These are phyloP conservation scores for Colletotrichum falcatum DNA, from an alignment of 2,329 filamentous ascomycete genomes.

Conservation along the genomic window DNA sequence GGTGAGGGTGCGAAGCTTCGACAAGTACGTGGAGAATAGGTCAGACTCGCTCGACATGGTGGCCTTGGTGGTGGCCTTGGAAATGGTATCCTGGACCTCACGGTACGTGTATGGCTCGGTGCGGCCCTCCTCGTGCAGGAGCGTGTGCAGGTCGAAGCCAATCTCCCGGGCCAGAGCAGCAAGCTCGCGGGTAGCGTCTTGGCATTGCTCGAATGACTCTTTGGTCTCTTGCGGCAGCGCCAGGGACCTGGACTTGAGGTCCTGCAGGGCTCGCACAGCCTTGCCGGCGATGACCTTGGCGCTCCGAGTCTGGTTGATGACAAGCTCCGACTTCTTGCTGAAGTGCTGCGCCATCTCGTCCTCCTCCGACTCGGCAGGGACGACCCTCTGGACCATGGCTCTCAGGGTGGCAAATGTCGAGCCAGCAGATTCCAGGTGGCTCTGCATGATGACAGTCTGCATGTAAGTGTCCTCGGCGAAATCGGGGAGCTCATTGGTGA, in stretches of 20 bases:
- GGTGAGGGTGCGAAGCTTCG: constrained; percentile 74
- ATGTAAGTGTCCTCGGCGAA: constrained; percentile 86
- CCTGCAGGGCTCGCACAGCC: constrained; percentile 79
- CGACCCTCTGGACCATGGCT: constrained; percentile 73
- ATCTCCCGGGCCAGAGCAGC: constrained; percentile 74
- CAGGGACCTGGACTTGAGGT: constrained; percentile 80
- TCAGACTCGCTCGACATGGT: constrained; percentile 72
- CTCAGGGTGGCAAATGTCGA: constrained; percentile 73
- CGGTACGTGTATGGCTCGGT: constrained; percentile 73
- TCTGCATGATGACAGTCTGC: constrained; percentile 81
- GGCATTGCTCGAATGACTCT: constrained; percentile 77
- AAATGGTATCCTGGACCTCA: constrained; percentile 75
- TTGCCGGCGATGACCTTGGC: constrained; percentile 87
- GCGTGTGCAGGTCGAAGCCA: constrained; percentile 72
- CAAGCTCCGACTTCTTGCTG: constrained; percentile 75
- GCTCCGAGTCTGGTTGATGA: constrained; percentile 81
- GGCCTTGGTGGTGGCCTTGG: constrained; percentile 63
- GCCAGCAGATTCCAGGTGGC: constrained; percentile 83
- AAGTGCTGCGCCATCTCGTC: constrained; percentile 77
- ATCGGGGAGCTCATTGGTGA: constrained; percentile 75
- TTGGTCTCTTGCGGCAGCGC: constrained; percentile 76
- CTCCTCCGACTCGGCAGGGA: constrained; percentile 67
- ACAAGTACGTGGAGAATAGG: constrained; percentile 75
- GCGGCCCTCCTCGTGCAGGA: constrained; percentile 79
- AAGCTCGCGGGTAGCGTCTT: constrained; percentile 73